phyloP scores from a whole-genome alignment of 2,329 filamentous ascomycete genomes.

The Acrocalymma vagum region DNA sequence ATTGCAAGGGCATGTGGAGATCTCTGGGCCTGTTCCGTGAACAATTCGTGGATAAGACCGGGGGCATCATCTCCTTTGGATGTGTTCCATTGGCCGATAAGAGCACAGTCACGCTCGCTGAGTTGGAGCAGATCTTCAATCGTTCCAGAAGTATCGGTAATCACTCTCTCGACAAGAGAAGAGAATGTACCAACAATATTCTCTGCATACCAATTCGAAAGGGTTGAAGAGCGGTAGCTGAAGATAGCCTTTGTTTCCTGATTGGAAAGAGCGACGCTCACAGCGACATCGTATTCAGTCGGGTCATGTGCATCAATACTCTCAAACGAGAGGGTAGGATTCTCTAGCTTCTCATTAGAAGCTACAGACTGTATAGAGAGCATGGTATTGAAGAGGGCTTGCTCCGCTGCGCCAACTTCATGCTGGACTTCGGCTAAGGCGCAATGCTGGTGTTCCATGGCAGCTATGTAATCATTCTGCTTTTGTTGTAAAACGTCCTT shows the following conservation, averaged over 20 bases:
- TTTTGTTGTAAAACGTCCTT: slow-evolving; percentile 50
- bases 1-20: slow-evolving; percentile 38
- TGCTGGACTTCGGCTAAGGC: slow-evolving; percentile 58
- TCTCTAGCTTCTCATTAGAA: slow-evolving; percentile 9
- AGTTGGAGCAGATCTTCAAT: no score
- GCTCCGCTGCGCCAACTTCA: slow-evolving; percentile 39
- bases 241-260: slow-evolving; percentile 33
- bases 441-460: slow-evolving; percentile 53
- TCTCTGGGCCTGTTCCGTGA: slow-evolving; percentile 1
- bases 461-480: slow-evolving; percentile 57
- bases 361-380: slow-evolving; percentile 44
- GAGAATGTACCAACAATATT: no score
- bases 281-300: slow-evolving; percentile 52
- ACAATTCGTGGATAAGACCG: slow-evolving; percentile 15
- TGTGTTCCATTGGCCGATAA: no score
- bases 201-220: no score
- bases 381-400: slow-evolving; percentile 57
- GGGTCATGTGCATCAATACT: slow-evolving; percentile 44
- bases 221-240: no score
- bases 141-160: no score
- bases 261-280: slow-evolving; percentile 51
- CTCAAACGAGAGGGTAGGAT: slow-evolving; percentile 17
- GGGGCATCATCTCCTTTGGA: no score
- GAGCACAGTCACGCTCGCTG: no score
- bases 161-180: no score